Evolutionary conservation across 2,329 filamentous ascomycete genomes (phyloP).

Genomic region (Mycocentrospora acerina): DNA sequence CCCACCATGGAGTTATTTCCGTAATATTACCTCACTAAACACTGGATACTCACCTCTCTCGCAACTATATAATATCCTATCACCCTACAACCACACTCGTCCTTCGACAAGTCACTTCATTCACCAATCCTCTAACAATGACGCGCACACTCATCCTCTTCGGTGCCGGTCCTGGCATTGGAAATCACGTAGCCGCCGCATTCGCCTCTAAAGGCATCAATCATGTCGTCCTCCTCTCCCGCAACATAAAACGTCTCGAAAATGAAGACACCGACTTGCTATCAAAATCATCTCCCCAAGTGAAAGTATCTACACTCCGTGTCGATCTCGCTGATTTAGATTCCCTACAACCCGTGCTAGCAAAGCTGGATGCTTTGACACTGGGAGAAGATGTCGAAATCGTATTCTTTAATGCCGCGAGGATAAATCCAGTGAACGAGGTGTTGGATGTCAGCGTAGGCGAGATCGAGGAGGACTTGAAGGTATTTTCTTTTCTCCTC

Average conservation of each 20-base stretch:
- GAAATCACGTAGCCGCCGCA: conserved; percentile 42
- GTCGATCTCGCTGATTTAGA: conserved; percentile 49
- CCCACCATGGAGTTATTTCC: no score
- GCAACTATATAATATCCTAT: no score
- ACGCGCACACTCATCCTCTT: conserved; percentile 43
- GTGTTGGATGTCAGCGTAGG: conserved; percentile 47
- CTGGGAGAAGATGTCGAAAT: conserved; percentile 45
- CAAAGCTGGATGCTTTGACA: conserved; percentile 43
- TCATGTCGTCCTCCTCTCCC: conserved; percentile 53
- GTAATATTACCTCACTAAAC: no score
- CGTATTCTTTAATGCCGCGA: conserved; percentile 57
- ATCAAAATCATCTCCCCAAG: conserved; percentile 26
- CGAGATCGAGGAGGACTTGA: conserved; percentile 54
- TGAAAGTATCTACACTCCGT: conserved; percentile 47
- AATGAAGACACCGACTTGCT: conserved; percentile 37
- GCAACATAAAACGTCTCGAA: conserved; percentile 46
- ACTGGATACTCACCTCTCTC: no score
- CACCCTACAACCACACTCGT: no score
- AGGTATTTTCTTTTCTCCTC: conserved; percentile 34
- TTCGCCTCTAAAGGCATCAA: conserved; percentile 50
- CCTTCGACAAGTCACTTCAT: no score
- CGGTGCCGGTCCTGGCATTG: conserved; percentile 54
- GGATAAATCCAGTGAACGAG: conserved; percentile 44
- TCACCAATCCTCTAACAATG: conserved; percentile 13
- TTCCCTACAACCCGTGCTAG: conserved; percentile 43